Evolutionary conservation across 2,329 filamentous ascomycete genomes (phyloP), one percentile per base, ranked within the genome.

Genomic region (Magnaporthales sp.): DNA sequence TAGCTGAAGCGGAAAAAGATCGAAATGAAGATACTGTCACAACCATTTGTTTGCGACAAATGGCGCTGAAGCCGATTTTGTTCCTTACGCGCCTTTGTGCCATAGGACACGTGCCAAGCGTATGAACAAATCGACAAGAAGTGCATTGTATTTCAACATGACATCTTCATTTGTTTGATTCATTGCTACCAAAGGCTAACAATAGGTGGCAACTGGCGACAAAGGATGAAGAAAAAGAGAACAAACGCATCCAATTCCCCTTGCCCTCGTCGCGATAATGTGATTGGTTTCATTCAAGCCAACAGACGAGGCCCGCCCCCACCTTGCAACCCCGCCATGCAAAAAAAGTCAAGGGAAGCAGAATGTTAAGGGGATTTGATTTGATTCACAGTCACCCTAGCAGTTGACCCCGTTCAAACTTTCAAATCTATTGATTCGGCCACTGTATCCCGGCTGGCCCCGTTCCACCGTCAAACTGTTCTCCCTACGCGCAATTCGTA

Each of bases 391-490:
- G 38, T 19, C 38, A 51, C 38, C 38, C 7, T 13, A 51, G n/a
- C 19, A 8, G 32, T 26, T 58, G 6, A 26, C 8, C 22, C n/a
- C 54, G n/a, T 26, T 10, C n/a, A 15, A 58, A 9, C 54, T 26
- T 27, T 22, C n/a, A 4, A 10, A 24, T 58, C 54, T 24, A 58
- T 26, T n/a, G 15, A 19, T 51, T 51, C 19, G 38, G 38, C 38
- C 38, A 51, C 38, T 51, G 38, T 51, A 8, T 4, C 4, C 54
- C 54, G 54, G 24, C 22, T 15, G 24, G 54, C 54, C 54, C 7
- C 22, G 13, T 26, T 15, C 22, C 65, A 67, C 65, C 31, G 66
- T 70, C 76, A 82, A 79, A 70, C 79, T 84, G 80, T 80, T 81
- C 70, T 76, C 78, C 73, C 78, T 84, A 67, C 78, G 74, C 68